A percentile compares a stretch with the other conserved stretches of the same genome.
phyloP scores from a whole-genome alignment of 2,329 filamentous ascomycete genomes.

The Microdochium paspali region DNA sequence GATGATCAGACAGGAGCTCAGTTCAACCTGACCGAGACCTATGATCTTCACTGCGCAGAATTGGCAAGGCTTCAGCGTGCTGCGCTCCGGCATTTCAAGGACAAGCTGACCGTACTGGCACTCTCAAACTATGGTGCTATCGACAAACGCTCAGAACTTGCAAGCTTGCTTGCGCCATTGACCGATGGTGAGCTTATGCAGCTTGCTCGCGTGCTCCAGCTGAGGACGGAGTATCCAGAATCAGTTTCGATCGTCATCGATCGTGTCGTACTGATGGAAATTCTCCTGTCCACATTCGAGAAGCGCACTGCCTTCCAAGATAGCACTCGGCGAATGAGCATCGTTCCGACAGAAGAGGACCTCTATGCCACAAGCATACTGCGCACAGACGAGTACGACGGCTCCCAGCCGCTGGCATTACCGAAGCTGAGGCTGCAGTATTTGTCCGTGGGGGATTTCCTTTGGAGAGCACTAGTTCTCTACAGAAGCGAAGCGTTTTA shows the following conservation, averaged over 20 bases:
- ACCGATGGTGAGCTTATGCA: constrained; percentile 64
- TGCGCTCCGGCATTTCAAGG: constrained; percentile 72
- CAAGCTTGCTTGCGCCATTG: constrained; percentile 63
- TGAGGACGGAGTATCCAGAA: constrained; percentile 75
- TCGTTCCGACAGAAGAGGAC: constrained; percentile 75
- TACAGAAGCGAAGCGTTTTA: constrained; percentile 91
- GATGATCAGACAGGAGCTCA: constrained; percentile 84
- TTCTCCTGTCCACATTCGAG: constrained; percentile 67
- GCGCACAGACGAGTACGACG: constrained; percentile 79
- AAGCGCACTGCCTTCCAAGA: constrained; percentile 77
- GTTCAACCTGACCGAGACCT: constrained; percentile 60
- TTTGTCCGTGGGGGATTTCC: constrained; percentile 84
- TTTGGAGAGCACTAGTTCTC: constrained; percentile 89
- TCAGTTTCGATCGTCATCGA: constrained; percentile 54
- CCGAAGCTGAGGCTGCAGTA: constrained; percentile 96
- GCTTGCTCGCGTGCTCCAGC: constrained; percentile 61
- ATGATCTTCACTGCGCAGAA: constrained; percentile 67
- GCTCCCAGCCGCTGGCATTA: constrained; percentile 76
- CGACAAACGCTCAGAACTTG: constrained; percentile 69
- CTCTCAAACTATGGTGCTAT: constrained; percentile 89
- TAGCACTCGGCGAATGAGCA: constrained; percentile 55
- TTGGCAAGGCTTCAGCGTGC: constrained; percentile 74
- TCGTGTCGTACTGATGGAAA: constrained; percentile 58
- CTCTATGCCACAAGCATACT: constrained; percentile 74
- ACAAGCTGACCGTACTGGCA: constrained; percentile 84